phyloP scores from a whole-genome alignment of 495 filamentous ascomycete species.

The Monascus purpureus region DNA sequence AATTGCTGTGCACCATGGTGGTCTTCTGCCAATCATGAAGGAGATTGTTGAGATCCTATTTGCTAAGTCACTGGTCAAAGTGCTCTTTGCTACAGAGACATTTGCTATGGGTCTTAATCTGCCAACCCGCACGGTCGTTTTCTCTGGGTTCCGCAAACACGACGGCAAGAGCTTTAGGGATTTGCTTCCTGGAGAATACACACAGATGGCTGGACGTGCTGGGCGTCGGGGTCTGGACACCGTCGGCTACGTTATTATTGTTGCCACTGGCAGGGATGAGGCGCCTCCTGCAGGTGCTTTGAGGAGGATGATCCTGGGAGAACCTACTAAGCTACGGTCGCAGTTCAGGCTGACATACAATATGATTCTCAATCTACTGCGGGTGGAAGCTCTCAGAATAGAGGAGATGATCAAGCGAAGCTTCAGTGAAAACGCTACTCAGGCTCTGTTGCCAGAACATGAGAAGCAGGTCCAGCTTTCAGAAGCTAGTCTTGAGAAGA shows the following conservation, averaged over 20 bases:
- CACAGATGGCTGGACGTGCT: slow-evolving; percentile 94
- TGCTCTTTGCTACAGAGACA: slow-evolving; percentile 93
- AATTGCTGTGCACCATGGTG: slow-evolving; percentile 93
- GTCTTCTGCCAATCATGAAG: slow-evolving; percentile 90
- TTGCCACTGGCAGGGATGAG: slow-evolving; percentile 69
- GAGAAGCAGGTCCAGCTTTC: slow-evolving; percentile 89
- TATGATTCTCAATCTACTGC: slow-evolving; percentile 93
- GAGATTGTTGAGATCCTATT: slow-evolving; percentile 96
- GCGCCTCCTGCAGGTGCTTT: slow-evolving; percentile 72
- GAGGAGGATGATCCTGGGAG: slow-evolving; percentile 87
- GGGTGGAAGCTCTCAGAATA: slow-evolving; percentile 94
- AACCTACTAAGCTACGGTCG: slow-evolving; percentile 86
- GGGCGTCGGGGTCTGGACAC: slow-evolving; percentile 84
- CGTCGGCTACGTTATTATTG: slow-evolving; percentile 87
- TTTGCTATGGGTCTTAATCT: slow-evolving; percentile 98
- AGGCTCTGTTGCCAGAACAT: slow-evolving; percentile 85
- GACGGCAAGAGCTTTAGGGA: slow-evolving; percentile 86
- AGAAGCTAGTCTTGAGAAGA: slow-evolving; percentile 76
- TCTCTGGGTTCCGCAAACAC: slow-evolving; percentile 93
- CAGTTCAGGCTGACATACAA: slow-evolving; percentile 98
- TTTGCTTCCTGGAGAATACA: slow-evolving; percentile 88
- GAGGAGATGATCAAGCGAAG: slow-evolving; percentile 99
- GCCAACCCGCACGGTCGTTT: slow-evolving; percentile 91
- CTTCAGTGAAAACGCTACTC: slow-evolving; percentile 98
- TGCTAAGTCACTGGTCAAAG: slow-evolving; percentile 85